These are phyloP conservation scores for Trichophyton verrucosum DNA, from an alignment of 2,329 filamentous ascomycete species.

Conservation along the genomic window DNA sequence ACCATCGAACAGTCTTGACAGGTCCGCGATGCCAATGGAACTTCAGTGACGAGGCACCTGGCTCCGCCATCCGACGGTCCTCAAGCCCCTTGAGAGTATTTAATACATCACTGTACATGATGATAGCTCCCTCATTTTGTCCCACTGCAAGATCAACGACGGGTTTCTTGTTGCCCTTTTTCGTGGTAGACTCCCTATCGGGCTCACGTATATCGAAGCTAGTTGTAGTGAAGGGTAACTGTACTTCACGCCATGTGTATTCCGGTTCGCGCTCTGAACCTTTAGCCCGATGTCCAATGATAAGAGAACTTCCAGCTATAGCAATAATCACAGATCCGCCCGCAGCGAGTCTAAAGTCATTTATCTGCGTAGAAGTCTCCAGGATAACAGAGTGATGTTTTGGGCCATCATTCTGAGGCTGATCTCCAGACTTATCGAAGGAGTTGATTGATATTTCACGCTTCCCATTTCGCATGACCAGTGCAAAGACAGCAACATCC, in stretches of 20 bases:
- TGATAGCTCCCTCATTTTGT: conserved; percentile 61
- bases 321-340: conserved; percentile 28
- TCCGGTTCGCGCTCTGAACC: conserved; percentile 20
- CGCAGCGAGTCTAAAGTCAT: conserved; percentile 20
- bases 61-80: conserved; percentile 34
- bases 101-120: conserved; percentile 68
- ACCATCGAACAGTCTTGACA: conserved; percentile 82
- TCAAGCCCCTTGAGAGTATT: conserved; percentile 39
- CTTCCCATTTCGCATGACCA: conserved; percentile 28
- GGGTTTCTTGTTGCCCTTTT: conserved; percentile 1
- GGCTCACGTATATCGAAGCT: conserved; percentile 50
- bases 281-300: conserved; percentile 45
- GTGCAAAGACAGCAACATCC: conserved; percentile 28
- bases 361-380: conserved; percentile 21
- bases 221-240: conserved; percentile 49
- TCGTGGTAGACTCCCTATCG: neutral
- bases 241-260: conserved; percentile 45
- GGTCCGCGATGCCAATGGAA: conserved; percentile 85
- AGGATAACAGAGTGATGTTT: conserved; percentile 21
- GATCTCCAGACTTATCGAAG: neutral
- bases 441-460: conserved; percentile 22
- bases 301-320: conserved; percentile 35
- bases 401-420: conserved; percentile 8
- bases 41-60: conserved; percentile 44
- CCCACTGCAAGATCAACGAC: conserved; percentile 67